Percentiles rank a stretch among this genome's conserved stretches.
Evolutionary conservation across 2,329 filamentous ascomycete genomes (phyloP).

Genomic region (Exophiala xenobiotica): DNA sequence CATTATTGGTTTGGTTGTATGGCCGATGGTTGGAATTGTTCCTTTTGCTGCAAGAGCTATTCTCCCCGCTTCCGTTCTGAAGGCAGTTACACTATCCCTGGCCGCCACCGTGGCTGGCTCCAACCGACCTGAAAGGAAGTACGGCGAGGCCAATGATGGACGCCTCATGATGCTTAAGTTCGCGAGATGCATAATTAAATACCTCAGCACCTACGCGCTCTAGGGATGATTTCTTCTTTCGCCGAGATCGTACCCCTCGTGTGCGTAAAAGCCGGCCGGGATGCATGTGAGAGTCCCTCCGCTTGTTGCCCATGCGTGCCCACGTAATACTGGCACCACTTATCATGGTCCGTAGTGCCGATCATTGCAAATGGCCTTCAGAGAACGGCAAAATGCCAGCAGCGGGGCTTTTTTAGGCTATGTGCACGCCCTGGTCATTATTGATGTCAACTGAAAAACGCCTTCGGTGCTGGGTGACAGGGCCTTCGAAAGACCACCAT

Average conservation of each 20-base stretch:
- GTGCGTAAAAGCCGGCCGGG: neutral
- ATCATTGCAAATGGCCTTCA: neutral
- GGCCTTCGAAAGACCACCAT: too few species aligned
- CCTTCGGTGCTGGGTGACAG: too few species aligned
- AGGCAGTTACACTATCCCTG: too few species aligned
- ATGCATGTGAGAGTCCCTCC: neutral
- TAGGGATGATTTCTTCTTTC: neutral
- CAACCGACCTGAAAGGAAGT: too few species aligned
- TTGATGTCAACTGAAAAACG: neutral
- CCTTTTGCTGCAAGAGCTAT: too few species aligned
- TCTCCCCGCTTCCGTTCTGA: too few species aligned
- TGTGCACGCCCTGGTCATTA: neutral
- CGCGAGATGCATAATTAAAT: neutral
- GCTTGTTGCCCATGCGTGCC: too few species aligned
- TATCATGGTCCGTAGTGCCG: neutral
- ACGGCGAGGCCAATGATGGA: neutral
- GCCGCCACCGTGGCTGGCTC: too few species aligned
- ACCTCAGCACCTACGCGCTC: neutral
- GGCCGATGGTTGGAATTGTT: too few species aligned
- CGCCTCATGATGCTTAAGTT: neutral
- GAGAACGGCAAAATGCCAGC: neutral
- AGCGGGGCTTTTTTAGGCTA: neutral
- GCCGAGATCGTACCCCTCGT: neutral
- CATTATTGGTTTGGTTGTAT: too few species aligned
- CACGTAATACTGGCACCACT: neutral